phyloP scores from a whole-genome alignment of 2,329 filamentous ascomycete genomes.

The Talaromyces pinophilus region DNA sequence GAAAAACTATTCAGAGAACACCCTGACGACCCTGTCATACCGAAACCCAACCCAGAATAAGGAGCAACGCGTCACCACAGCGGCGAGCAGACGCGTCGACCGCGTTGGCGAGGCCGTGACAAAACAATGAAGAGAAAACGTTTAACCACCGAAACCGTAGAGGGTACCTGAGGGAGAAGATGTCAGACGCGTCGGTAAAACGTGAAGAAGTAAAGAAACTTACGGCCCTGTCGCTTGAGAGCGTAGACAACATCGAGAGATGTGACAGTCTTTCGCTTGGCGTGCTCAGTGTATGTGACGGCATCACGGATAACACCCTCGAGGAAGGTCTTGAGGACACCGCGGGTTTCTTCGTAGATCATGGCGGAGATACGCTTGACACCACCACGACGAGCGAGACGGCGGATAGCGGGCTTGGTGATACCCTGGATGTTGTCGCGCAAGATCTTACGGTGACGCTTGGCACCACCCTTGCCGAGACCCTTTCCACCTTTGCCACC shows the following conservation, averaged over 20 bases:
- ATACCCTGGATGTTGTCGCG: slow-evolving; percentile 99
- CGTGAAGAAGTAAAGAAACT: slow-evolving; percentile 24
- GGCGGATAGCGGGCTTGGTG: slow-evolving; percentile 97
- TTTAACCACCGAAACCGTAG: slow-evolving; percentile 87
- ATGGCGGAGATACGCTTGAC: slow-evolving; percentile 99
- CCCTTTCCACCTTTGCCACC: slow-evolving; percentile 96
- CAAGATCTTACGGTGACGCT: slow-evolving; percentile 99
- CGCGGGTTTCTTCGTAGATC: slow-evolving; percentile 82
- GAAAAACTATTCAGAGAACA: slow-evolving; percentile 43
- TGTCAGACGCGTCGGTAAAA: slow-evolving; percentile 20
- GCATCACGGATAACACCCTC: slow-evolving; percentile 78
- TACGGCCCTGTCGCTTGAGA: slow-evolving; percentile 66
- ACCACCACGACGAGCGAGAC: slow-evolving; percentile 98
- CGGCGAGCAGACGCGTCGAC: slow-evolving; percentile 27
- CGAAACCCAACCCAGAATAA: slow-evolving; percentile 46
- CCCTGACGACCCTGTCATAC: slow-evolving; percentile 49
- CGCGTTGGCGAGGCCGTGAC: slow-evolving; percentile 37
- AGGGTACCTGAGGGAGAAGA: slow-evolving; percentile 56
- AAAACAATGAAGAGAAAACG: slow-evolving; percentile 33
- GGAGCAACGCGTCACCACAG: slow-evolving; percentile 33
- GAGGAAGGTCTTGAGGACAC: slow-evolving; percentile 81
- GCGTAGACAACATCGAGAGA: slow-evolving; percentile 66
- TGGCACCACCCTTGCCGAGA: slow-evolving; percentile 96
- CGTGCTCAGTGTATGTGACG: slow-evolving; percentile 80
- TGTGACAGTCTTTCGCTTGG: slow-evolving; percentile 65